A percentile compares a stretch with the other conserved stretches of the same genome.
These are phyloP conservation scores for Voacanga thouarsii DNA, from an alignment of 257 asterid genomes.

Conservation along the genomic window DNA sequence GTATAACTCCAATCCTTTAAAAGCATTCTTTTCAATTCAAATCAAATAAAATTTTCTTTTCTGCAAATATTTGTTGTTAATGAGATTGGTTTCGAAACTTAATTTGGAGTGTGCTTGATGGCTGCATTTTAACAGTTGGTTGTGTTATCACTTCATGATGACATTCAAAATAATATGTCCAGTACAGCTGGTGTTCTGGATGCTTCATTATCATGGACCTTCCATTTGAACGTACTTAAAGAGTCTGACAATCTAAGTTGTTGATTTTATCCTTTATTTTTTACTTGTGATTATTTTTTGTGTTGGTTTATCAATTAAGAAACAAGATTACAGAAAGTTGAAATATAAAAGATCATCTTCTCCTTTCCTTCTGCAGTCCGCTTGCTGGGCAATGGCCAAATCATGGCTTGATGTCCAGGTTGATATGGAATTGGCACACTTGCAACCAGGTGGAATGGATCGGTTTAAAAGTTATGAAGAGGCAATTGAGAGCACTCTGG, in stretches of 20 bases:
- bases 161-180: too few relatives aligned
- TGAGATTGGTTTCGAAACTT: too few relatives aligned
- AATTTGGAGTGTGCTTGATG: too few relatives aligned
- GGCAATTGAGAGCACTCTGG: conserved; percentile 65
- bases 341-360: background rate
- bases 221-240: background rate
- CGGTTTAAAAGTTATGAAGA: conserved; percentile 70
- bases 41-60: too few relatives aligned
- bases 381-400: conserved; percentile 99
- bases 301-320: background rate
- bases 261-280: background rate
- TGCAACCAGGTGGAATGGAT: conserved; percentile 59
- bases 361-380: conserved; percentile 62
- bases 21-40: too few relatives aligned
- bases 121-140: too few relatives aligned
- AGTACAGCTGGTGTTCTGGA: too few relatives aligned
- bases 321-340: background rate
- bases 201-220: background rate
- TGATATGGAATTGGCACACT: conserved; percentile 62
- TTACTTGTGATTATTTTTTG: background rate
- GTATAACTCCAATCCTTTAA: too few relatives aligned
- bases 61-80: too few relatives aligned
- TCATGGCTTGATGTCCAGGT: conserved; percentile 97
- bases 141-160: too few relatives aligned
- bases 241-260: background rate